Base-by-base conservation (phyloP, 495 filamentous ascomycete species). In the Podospora pseudocomata region DNA sequence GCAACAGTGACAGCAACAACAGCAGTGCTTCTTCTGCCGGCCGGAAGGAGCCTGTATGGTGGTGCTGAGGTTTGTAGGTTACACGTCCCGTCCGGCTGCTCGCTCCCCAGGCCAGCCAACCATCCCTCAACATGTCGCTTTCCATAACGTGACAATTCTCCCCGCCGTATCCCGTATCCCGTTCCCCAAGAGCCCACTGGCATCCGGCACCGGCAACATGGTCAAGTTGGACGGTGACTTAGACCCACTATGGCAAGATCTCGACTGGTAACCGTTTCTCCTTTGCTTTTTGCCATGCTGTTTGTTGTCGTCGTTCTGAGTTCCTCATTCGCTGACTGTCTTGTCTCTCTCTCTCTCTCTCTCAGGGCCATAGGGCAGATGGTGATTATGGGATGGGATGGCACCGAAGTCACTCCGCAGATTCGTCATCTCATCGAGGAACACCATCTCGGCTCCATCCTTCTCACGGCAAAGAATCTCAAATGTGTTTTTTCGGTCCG, bases 371-470 rank as follows among this genome's bases (percentile, higher is more conserved):
- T 94, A 84, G 93, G 93, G 65, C 92, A 96, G 84, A 87, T 96
- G 79, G 89, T 96, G 80, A 94, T 96, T 85, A 94, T 96, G 92
- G 93, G 92, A 76, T 97, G 93, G 82, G 92, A 97, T 84, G 92
- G 92, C 67, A 94, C 92, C 59, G 86, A 91, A 72, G 89, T 96
- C 67, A 95, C 90, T 28, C 89, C 90, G 60, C 91, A 93, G 79
- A 95, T 97, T 72, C 88, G 88, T 72, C 87, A 86, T 53, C 86
- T 97, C 68, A 96, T 97, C 72, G 88, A 92, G 75, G 85, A 94
- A 68, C 91, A 96, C 72, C 90, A 96, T 72, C 74, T 97, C 13
- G 93, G 86, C 61, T 85, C 85, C 44, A 79, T 97, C 68, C 82
- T 97, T 58, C 80, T 97, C 53, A 92, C 92, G 15, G 91, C 93